Evolutionary conservation across 176 grass and related monocot species (phyloP).

Genomic region (Bromus sterilis): DNA sequence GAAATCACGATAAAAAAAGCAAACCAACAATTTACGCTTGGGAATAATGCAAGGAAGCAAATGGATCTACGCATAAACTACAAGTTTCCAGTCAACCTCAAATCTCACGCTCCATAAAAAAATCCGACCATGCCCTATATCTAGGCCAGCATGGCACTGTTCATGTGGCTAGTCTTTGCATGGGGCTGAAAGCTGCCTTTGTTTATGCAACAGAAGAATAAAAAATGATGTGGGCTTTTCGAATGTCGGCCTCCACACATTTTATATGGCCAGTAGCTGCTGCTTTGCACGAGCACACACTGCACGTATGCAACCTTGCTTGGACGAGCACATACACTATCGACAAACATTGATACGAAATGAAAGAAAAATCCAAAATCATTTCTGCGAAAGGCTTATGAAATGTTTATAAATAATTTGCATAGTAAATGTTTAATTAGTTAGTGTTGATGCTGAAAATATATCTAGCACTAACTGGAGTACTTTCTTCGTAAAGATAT

Average conservation of each 20-base stretch:
- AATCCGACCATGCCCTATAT: not conserved
- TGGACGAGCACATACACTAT: not conserved
- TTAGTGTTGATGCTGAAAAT: not conserved
- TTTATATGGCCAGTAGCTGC: not conserved
- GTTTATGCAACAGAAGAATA: not conserved
- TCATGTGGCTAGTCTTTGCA: constrained; percentile 25
- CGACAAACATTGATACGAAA: not conserved
- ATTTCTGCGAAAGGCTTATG: not conserved
- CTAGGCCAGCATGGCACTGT: constrained; percentile 34
- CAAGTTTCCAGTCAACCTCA: constrained; percentile 32
- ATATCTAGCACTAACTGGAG: not conserved
- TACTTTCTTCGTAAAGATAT: too few relatives aligned
- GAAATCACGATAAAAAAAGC: not conserved
- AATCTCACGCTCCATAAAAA: constrained; percentile 29
- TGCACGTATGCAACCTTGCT: not conserved
- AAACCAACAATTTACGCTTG: not conserved
- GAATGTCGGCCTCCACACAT: constrained; percentile 21
- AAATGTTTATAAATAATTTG: not conserved
- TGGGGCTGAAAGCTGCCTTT: constrained; percentile 14
- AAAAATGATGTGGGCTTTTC: constrained; percentile 8
- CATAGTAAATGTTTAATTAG: not conserved
- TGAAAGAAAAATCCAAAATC: not conserved
- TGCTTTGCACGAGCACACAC: not conserved
- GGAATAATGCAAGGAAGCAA: not conserved
- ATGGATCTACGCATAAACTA: constrained; percentile 4